phyloP scores from a whole-genome alignment of 257 asterid genomes.

The Rhazya stricta region DNA sequence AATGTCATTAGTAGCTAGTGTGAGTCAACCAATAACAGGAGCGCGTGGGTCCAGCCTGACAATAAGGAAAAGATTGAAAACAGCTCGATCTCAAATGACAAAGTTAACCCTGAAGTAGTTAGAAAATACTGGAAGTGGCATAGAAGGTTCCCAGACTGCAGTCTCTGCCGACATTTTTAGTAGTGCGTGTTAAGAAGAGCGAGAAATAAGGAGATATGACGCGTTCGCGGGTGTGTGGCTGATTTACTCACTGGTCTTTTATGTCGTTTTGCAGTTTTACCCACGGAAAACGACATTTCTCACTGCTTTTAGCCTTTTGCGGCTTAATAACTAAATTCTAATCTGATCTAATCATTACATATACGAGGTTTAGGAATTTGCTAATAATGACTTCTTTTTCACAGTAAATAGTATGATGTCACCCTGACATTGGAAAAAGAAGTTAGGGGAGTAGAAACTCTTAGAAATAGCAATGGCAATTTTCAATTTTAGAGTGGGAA shows the following conservation, averaged over 20 bases:
- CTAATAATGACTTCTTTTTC: too few relatives aligned
- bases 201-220: background rate
- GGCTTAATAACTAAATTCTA: background rate
- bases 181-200: background rate
- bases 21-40: slow-evolving; percentile 7
- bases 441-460: too few relatives aligned
- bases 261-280: slow-evolving; percentile 14
- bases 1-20: background rate
- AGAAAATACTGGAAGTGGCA: slow-evolving; percentile 7
- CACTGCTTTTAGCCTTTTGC: background rate
- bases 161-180: slow-evolving; percentile 21
- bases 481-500: too few relatives aligned
- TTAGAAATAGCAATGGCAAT: too few relatives aligned
- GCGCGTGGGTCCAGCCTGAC: background rate
- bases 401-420: too few relatives aligned
- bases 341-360: background rate
- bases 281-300: slow-evolving; percentile 8
- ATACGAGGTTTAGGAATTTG: too few relatives aligned
- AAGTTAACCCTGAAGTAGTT: background rate
- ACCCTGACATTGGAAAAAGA: too few relatives aligned
- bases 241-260: background rate
- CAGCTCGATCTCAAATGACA: background rate
- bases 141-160: background rate
- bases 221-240: background rate
- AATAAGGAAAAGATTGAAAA: background rate